phyloP scores from a whole-genome alignment of 345 rosid species.

The Populus euphratica region DNA sequence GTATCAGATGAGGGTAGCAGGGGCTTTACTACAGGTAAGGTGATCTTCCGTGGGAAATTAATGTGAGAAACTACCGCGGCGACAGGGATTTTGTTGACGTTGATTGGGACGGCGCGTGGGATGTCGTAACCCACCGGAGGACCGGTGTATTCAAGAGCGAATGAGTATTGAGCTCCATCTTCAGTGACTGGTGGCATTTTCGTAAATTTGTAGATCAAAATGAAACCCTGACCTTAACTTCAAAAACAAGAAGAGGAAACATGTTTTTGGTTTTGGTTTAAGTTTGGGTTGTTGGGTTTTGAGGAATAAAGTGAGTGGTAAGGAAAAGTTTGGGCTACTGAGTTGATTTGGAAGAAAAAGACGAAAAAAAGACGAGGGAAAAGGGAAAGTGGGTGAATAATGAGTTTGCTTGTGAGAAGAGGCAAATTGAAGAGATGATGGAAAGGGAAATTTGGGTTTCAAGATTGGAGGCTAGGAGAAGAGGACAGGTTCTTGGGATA shows the following conservation, averaged over 20 bases:
- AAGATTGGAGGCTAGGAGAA: neutral
- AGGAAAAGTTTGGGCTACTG: too few relatives aligned
- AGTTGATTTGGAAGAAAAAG: neutral
- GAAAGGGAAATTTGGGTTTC: neutral
- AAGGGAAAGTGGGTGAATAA: neutral
- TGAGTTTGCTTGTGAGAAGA: slow-evolving; percentile 18
- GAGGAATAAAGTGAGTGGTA: neutral
- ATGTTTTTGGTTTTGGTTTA: neutral
- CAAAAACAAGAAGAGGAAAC: neutral
- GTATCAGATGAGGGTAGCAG: slow-evolving; percentile 44
- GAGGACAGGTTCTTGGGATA: neutral
- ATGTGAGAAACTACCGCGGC: slow-evolving; percentile 88
- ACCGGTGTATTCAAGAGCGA: slow-evolving; percentile 80
- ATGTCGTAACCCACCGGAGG: slow-evolving; percentile 78
- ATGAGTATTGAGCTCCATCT: slow-evolving; percentile 57
- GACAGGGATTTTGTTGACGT: slow-evolving; percentile 80
- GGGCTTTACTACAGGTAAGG: slow-evolving; percentile 83
- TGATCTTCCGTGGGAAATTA: slow-evolving; percentile 45
- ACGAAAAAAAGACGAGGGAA: neutral
- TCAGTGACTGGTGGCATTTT: slow-evolving; percentile 27
- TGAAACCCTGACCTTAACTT: neutral
- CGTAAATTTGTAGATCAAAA: neutral
- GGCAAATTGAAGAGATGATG: slow-evolving; percentile 1
- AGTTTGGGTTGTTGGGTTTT: neutral
- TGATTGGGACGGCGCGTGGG: slow-evolving; percentile 89